Conservation (phyloP, 495 filamentous ascomycete species). For the Penicillium paxilli region DNA sequence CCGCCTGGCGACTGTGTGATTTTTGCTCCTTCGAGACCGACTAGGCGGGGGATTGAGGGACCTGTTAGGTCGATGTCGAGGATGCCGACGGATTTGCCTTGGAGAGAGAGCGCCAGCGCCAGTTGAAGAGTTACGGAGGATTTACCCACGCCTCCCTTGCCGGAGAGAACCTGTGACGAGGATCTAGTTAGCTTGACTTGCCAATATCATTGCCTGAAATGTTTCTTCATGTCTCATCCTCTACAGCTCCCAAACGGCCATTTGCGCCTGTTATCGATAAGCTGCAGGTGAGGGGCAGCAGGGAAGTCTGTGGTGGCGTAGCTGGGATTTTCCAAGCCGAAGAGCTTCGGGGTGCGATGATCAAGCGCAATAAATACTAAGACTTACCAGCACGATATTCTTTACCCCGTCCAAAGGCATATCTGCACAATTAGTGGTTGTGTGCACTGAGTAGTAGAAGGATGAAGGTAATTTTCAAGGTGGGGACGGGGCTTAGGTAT, state of each 20-base stretch:
- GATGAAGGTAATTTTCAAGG: slow-evolving; percentile 4
- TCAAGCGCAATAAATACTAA: too few species aligned
- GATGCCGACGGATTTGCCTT: slow-evolving; percentile 85
- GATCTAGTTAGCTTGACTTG: not conserved
- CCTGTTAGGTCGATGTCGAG: slow-evolving; percentile 97
- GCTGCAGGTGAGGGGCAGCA: slow-evolving; percentile 23
- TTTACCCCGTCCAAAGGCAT: slow-evolving; percentile 55
- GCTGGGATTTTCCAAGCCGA: not conserved
- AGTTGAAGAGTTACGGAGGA: slow-evolving; percentile 95
- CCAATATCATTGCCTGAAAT: not conserved
- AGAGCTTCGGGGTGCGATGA: not conserved
- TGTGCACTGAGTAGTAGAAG: not conserved
- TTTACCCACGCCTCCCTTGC: slow-evolving; percentile 97
- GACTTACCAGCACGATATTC: slow-evolving; percentile 52
- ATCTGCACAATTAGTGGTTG: slow-evolving; percentile 1
- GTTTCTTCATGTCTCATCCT: not conserved
- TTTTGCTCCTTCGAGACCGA: slow-evolving; percentile 83
- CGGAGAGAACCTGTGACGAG: slow-evolving; percentile 68
- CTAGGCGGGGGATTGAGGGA: slow-evolving; percentile 91
- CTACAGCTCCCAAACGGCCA: not conserved
- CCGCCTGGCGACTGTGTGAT: slow-evolving; percentile 86
- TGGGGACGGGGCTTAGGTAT: slow-evolving; percentile 14
- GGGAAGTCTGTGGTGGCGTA: slow-evolving; percentile 1
- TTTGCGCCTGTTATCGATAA: slow-evolving; percentile 46
- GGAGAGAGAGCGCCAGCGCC: slow-evolving; percentile 81